These are phyloP conservation scores for Tausonia pullulans DNA, from an alignment of 1,284 basidiomycete species.

Conservation along the genomic window DNA sequence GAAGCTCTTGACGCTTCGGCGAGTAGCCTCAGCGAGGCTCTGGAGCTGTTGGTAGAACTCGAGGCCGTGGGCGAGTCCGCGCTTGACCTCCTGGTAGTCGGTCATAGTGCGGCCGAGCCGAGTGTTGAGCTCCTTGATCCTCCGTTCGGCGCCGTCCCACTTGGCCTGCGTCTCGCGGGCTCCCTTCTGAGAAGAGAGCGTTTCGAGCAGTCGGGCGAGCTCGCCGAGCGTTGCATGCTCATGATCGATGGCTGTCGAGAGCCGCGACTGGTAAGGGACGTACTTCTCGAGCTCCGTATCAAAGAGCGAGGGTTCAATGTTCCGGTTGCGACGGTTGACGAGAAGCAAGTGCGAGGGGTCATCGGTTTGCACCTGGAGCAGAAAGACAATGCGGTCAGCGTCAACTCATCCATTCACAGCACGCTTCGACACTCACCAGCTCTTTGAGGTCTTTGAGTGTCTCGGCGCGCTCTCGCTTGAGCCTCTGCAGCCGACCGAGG, in stretches of 20 bases:
- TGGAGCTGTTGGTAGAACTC: conserved; percentile 80
- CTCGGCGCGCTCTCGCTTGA: conserved; percentile 70
- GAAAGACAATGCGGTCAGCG: background rate
- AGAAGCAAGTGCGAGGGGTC: conserved; percentile 92
- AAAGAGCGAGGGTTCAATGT: conserved; percentile 77
- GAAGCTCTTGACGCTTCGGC: conserved; percentile 51
- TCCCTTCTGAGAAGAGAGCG: conserved; percentile 53
- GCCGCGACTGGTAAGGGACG: conserved; percentile 72
- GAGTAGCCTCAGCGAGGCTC: conserved; percentile 51
- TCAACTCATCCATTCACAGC: background rate
- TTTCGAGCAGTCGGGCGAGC: conserved; percentile 55
- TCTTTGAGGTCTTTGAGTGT: conserved; percentile 90
- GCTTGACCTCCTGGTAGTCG: conserved; percentile 72
- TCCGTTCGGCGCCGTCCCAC: conserved; percentile 67
- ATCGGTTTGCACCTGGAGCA: conserved; percentile 71
- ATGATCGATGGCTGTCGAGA: conserved; percentile 62
- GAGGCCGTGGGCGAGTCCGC: conserved; percentile 70
- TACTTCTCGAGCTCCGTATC: conserved; percentile 93
- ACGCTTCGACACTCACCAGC: conserved; percentile 43
- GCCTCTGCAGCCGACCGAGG: conserved; percentile 63
- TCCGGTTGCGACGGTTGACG: conserved; percentile 53
- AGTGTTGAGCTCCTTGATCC: conserved; percentile 58
- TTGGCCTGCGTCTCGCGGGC: conserved; percentile 58
- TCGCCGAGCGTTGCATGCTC: conserved; percentile 64
- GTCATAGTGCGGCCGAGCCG: conserved; percentile 65